phyloP scores from a whole-genome alignment of 192 early-diverging fungal species.

The Linnemannia schmuckeri region DNA sequence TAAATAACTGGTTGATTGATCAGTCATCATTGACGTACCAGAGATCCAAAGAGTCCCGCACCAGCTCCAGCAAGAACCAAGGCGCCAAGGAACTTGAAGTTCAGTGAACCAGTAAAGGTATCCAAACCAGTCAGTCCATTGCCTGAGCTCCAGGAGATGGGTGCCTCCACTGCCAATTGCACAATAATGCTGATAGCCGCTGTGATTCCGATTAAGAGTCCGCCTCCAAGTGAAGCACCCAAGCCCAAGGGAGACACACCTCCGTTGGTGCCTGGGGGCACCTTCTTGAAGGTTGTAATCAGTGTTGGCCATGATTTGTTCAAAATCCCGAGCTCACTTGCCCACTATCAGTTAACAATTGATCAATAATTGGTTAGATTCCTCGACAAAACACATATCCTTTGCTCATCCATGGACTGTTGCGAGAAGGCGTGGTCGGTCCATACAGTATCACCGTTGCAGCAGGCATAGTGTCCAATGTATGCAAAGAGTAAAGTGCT shows the following conservation, averaged over 20 bases:
- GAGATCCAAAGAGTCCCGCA: slow-evolving; percentile 81
- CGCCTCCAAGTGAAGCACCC: slow-evolving; percentile 83
- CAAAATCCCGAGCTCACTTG: slow-evolving; percentile 90
- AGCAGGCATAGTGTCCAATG: slow-evolving; percentile 70
- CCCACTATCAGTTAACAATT: slow-evolving; percentile 67
- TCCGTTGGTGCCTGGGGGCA: slow-evolving; percentile 95
- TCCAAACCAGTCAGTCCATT: slow-evolving; percentile 30
- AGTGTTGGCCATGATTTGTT: slow-evolving; percentile 79
- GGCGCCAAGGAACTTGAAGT: slow-evolving; percentile 23
- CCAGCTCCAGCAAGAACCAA: slow-evolving; percentile 69
- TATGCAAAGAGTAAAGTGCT: slow-evolving; percentile 60
- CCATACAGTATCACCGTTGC: slow-evolving; percentile 70
- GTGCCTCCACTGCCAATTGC: slow-evolving; percentile 60
- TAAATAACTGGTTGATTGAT: background rate
- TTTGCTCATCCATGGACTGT: background rate
- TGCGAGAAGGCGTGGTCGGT: background rate
- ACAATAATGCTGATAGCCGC: slow-evolving; percentile 66
- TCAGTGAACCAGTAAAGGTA: slow-evolving; percentile 51
- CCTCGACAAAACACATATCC: no score
- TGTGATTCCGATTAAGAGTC: slow-evolving; percentile 74
- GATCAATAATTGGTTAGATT: background rate
- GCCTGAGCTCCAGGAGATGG: slow-evolving; percentile 39
- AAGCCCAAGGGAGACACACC: slow-evolving; percentile 82
- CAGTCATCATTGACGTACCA: slow-evolving; percentile 56
- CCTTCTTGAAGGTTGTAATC: slow-evolving; percentile 83